Evolutionary conservation across 2,329 filamentous ascomycete genomes (phyloP), one percentile per base, ranked within the genome.

Genomic region (Coleophoma eucalyptorum): DNA sequence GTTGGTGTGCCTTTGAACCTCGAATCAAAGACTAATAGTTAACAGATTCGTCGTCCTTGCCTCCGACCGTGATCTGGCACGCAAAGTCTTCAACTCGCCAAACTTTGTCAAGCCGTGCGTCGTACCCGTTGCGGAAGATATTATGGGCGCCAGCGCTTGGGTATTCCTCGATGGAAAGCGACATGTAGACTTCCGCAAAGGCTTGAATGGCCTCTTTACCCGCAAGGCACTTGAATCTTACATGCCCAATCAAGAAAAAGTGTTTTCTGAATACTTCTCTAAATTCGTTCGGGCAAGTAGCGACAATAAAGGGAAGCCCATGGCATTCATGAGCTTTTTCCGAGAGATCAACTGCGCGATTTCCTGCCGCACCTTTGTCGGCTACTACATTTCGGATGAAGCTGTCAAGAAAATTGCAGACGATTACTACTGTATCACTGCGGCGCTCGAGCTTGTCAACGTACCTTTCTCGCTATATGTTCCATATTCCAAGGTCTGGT

Each of bases 81-180:
- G 87, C 66, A 92, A 90, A 65, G 85, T 90, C 57, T 89, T 92
- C 78, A 92, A 91, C 67, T 90, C 87, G 5, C 87, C 88, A 5
- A 65, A 71, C 21, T 90, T 84, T 59, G 83, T 87, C 65, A 88
- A 90, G 63, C 89, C 89, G 34, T 92, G 87, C 66, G 79, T 92
- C 31, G 88, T 91, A 3, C 87, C 90, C 58, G 78, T 87, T 50
- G 88, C 88, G 7, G 80, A 84, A 65, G 88, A 90, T 63, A 81
- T 92, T 41, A 77, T 92, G 21, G 79, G 87, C 48, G 80, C 81
- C 34, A 81, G 76, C 48, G 87, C 90, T 55, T 92, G 87, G 86
- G 88, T 92, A 2, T 92, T 92, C 65, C 74, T 92, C 45, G 83
- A 89, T 56, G 89, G 89, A 50, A 89, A 82, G 62, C 81, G 79